A percentile compares a stretch with the other conserved stretches of the same genome.
These are phyloP conservation scores for Ilyonectria destructans DNA, from an alignment of 2,329 filamentous ascomycete species.

Conservation along the genomic window DNA sequence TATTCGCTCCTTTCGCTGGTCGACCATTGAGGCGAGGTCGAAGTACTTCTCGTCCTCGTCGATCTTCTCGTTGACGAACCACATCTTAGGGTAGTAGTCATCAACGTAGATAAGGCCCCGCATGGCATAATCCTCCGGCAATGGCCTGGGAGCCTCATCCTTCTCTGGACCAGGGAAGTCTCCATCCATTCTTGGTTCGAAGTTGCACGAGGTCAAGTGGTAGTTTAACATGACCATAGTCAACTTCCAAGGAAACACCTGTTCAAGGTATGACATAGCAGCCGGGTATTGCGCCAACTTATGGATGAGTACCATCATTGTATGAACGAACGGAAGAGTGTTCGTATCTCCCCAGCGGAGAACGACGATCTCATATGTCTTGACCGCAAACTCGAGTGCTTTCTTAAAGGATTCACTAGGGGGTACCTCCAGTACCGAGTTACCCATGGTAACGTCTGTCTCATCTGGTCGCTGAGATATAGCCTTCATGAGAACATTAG, in stretches of 20 bases:
- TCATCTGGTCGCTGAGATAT: conserved; percentile 53
- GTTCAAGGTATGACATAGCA: conserved; percentile 63
- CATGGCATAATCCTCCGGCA: conserved; percentile 80
- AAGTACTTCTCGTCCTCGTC: conserved; percentile 80
- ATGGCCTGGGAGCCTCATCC: conserved; percentile 64
- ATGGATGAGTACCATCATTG: conserved; percentile 72
- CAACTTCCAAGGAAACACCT: conserved; percentile 68
- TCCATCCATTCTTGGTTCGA: conserved; percentile 57
- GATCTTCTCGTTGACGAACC: conserved; percentile 72
- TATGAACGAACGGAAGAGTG: conserved; percentile 75
- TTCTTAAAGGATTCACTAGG: conserved; percentile 51
- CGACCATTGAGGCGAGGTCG: conserved; percentile 72
- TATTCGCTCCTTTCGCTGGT: conserved; percentile 72
- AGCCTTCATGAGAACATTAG: conserved; percentile 63
- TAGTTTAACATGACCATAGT: conserved; percentile 59
- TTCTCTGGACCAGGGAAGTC: conserved; percentile 66
- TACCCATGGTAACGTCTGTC: conserved; percentile 45
- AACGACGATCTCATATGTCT: conserved; percentile 65
- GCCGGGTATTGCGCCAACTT: conserved; percentile 60
- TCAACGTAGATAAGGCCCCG: conserved; percentile 75
- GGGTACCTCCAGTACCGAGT: conserved; percentile 43
- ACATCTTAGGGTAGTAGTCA: conserved; percentile 71
- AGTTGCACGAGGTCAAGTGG: conserved; percentile 47
- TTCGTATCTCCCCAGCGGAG: conserved; percentile 70
- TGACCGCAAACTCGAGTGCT: conserved; percentile 60